Percentiles rank a stretch among this genome's conserved stretches.
phyloP scores from a whole-genome alignment of 129 eudicot species.

The Tagetes patula region DNA sequence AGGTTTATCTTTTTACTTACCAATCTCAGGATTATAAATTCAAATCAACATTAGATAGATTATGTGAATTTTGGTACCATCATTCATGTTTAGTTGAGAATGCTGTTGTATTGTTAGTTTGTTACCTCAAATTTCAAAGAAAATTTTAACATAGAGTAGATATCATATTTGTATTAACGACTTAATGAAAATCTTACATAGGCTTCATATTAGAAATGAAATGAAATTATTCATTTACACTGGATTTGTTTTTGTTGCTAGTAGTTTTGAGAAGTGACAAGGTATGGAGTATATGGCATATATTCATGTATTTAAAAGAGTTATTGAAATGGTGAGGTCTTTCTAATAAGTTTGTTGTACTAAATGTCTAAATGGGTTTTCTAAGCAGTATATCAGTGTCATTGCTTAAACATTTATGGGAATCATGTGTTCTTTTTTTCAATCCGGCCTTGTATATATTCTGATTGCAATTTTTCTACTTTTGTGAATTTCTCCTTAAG shows the following conservation, averaged over 20 bases:
- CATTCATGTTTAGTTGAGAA: not conserved
- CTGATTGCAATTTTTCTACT: not conserved
- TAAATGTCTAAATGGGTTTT: not conserved
- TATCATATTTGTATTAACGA: not conserved
- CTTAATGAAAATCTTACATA: slow-evolving; percentile 15
- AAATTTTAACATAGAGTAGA: slow-evolving; percentile 5
- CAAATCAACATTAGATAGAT: slow-evolving; percentile 1
- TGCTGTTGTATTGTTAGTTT: not conserved
- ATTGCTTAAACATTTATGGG: not conserved
- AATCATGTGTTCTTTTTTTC: not conserved
- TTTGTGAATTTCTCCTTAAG: not conserved
- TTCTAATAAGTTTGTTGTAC: not conserved
- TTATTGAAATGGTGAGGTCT: not conserved
- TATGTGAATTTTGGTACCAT: slow-evolving; percentile 6
- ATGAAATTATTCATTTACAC: not conserved
- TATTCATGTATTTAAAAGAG: not conserved
- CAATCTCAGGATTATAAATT: not conserved
- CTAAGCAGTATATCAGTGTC: not conserved
- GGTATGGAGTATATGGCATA: not conserved
- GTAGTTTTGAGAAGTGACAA: not conserved
- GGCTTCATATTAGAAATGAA: not conserved
- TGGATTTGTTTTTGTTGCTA: not conserved
- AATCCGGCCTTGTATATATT: not conserved
- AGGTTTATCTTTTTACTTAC: slow-evolving; percentile 47
- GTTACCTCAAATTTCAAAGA: not conserved